phyloP scores from a whole-genome alignment of 331 rosid genomes.

The Acacia pycnantha region DNA sequence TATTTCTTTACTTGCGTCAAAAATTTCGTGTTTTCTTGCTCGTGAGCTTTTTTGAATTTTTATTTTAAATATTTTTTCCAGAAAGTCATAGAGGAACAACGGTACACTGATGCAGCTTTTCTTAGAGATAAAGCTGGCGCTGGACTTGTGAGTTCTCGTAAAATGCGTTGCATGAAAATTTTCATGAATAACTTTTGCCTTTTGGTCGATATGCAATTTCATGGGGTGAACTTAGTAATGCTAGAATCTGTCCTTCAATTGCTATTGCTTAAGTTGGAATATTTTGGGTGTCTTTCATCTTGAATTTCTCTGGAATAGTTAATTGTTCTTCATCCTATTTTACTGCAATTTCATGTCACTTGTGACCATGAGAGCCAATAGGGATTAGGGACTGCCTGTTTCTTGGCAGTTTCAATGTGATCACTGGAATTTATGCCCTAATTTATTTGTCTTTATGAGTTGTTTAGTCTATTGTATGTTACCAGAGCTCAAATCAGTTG shows the following conservation, averaged over 20 bases:
- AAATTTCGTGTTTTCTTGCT: constrained; percentile 6
- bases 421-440: neutral
- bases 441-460: neutral
- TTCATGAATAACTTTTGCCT: constrained; percentile 3
- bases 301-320: neutral
- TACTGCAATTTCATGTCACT: neutral
- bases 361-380: neutral
- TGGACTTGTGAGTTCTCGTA: constrained; percentile 72
- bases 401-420: neutral
- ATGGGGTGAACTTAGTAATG: constrained; percentile 9
- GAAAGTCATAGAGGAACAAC: constrained; percentile 81
- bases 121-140: constrained; percentile 83
- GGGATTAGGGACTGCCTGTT: neutral
- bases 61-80: constrained; percentile 23
- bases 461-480: too few relatives aligned
- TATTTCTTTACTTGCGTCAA: neutral
- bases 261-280: constrained; percentile 16
- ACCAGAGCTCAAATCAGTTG: too few relatives aligned
- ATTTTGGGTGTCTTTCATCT: neutral
- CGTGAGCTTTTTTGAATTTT: constrained; percentile 2
- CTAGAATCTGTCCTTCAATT: neutral
- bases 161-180: constrained; percentile 21
- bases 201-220: constrained; percentile 21
- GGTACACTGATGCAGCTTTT: constrained; percentile 70
- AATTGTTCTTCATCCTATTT: neutral